phyloP scores from a whole-genome alignment of 2,329 filamentous ascomycete genomes.

The Neopestalotiopsis sp. region DNA sequence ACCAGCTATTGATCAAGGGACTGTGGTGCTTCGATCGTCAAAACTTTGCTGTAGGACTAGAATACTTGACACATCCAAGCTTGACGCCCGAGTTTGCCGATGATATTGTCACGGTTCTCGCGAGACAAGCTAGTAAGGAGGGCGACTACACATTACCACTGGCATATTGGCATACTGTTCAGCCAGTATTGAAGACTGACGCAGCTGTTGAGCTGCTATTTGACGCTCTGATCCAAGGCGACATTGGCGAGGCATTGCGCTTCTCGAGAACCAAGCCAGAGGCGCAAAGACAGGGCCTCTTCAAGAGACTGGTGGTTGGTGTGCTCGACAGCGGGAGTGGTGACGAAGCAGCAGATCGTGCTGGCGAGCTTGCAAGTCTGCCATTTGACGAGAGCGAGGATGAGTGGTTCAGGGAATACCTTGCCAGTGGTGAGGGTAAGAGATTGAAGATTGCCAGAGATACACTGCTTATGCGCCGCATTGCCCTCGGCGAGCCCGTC shows the following conservation, averaged over 20 bases:
- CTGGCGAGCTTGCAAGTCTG: constrained; percentile 73
- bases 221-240: constrained; percentile 68
- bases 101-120: constrained; percentile 75
- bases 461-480: constrained; percentile 74
- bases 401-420: constrained; percentile 72
- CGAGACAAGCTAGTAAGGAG: constrained; percentile 61
- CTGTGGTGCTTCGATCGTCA: constrained; percentile 80
- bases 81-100: constrained; percentile 82
- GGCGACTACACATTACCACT: constrained; percentile 70
- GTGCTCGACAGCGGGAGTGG: constrained; percentile 52
- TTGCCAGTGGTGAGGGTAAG: constrained; percentile 69
- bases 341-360: constrained; percentile 55
- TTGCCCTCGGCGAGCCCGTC: constrained; percentile 63
- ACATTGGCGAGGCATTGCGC: constrained; percentile 73
- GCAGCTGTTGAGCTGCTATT: constrained; percentile 71
- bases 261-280: constrained; percentile 72
- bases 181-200: constrained; percentile 71
- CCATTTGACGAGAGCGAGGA: constrained; percentile 76
- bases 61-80: constrained; percentile 79
- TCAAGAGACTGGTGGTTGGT: constrained; percentile 67
- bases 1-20: constrained; percentile 81
- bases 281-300: constrained; percentile 64
- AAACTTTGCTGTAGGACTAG: constrained; percentile 72
- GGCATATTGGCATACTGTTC: constrained; percentile 79
- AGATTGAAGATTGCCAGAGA: constrained; percentile 70